Evolutionary conservation across 2,329 filamentous ascomycete species (phyloP).

Genomic region (Hypoxylon sp.): DNA sequence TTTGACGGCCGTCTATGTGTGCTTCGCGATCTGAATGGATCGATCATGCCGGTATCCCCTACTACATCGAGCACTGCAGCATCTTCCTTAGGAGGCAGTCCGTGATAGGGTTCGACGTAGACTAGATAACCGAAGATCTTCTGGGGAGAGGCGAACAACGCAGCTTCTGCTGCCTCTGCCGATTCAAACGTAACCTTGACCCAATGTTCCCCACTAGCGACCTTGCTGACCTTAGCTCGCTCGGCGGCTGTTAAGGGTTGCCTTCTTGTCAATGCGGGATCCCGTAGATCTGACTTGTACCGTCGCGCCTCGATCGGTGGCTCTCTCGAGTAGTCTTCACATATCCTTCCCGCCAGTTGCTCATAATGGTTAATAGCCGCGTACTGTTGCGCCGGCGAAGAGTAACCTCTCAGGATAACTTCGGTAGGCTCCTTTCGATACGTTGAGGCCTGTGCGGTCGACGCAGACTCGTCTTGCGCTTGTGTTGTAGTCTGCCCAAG

Average conservation of each 20-base stretch:
- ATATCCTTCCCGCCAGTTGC: slow-evolving; percentile 85
- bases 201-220: slow-evolving; percentile 90
- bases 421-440: slow-evolving; percentile 71
- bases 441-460: slow-evolving; percentile 49
- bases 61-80: slow-evolving; percentile 71
- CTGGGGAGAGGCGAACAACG: slow-evolving; percentile 79
- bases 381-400: slow-evolving; percentile 77
- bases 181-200: slow-evolving; percentile 89
- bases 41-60: slow-evolving; percentile 57
- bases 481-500: slow-evolving; percentile 55
- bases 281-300: slow-evolving; percentile 81
- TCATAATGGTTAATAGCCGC: slow-evolving; percentile 92
- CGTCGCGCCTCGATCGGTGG: slow-evolving; percentile 79
- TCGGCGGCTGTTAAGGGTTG: slow-evolving; percentile 78
- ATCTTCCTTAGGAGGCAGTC: slow-evolving; percentile 75
- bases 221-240: slow-evolving; percentile 83
- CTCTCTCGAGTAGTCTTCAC: slow-evolving; percentile 92
- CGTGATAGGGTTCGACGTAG: slow-evolving; percentile 78
- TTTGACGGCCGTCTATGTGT: slow-evolving; percentile 47
- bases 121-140: slow-evolving; percentile 79
- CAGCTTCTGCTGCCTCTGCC: slow-evolving; percentile 77
- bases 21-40: slow-evolving; percentile 43
- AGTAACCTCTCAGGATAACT: slow-evolving; percentile 87
- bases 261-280: slow-evolving; percentile 78
- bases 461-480: slow-evolving; percentile 56